Base-by-base conservation (phyloP, 2,329 filamentous ascomycete species). In the Cladosporium sp. region DNA sequence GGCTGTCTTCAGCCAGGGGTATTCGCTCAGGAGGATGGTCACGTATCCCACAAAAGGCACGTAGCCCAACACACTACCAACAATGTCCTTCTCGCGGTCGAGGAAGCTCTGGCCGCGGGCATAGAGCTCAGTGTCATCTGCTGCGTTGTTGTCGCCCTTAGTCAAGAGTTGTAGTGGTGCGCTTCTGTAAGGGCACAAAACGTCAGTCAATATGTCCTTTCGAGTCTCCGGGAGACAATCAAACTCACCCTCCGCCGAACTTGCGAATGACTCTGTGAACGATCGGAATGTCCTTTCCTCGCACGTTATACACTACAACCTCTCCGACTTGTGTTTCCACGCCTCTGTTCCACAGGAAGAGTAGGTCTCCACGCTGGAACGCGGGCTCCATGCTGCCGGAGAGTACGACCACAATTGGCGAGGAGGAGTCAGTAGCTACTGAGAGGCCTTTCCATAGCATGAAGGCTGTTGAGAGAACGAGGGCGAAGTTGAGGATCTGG, bases 21-120 rank as follows among this genome's bases (percentile, higher is more conserved):
- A 87, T 73, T 99, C 94, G 62, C 90, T 94, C 61, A 99, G 79
- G 74, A 97, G 79, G 66, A 99, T 99, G 1, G 94, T 99, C 45
- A 97, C 92, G 70, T 97, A 97, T 64, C 94, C 94, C 13, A 97
- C 91, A 68, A 94, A 95, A 0, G 94, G 94, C 58, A 97, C 86
- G 72, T 95, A 99, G 36, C 84, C 94, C 10, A 94, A 80, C 6
- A 97, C 94, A 65, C 89, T 96, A 45, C 94, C 94, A 58, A 99
- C 90, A 57, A 99, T 92, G 70, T 97, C 93, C 70, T 88, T 83
- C 32, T 60, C 59, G 59, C 94, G 84, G 71, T 89, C 86, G 45
- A 99, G 80, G 72, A 90, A 96, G 70, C 90, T 89, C 75, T 99
- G 93, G 17, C 89, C 90, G 37, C 80, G 79, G 2, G 94, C 92